These are phyloP conservation scores for Prunus armeniaca DNA, from an alignment of 306 rosid species.

Conservation along the genomic window DNA sequence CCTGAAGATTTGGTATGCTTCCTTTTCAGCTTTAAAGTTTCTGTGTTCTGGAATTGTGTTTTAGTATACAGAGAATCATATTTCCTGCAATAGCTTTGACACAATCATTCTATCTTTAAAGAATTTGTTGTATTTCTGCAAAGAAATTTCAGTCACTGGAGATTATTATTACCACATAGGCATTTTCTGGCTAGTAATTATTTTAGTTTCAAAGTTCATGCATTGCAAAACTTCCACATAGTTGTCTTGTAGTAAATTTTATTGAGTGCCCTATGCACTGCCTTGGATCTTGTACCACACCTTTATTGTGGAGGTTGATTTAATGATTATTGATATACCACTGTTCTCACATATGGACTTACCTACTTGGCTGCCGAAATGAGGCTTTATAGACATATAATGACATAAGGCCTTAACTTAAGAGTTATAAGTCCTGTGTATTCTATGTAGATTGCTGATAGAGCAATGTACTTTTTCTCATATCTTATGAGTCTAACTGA, in stretches of 20 bases:
- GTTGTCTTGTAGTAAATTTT: background rate
- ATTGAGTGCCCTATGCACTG: background rate
- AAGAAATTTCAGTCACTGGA: background rate
- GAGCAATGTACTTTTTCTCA: too few relatives aligned
- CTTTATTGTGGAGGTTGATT: background rate
- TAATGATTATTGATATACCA: background rate
- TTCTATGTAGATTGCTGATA: too few relatives aligned
- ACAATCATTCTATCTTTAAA: background rate
- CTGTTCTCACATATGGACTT: too few relatives aligned
- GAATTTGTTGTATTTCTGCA: background rate
- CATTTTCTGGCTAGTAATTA: background rate
- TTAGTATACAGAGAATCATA: background rate
- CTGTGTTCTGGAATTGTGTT: background rate
- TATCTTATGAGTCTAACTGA: too few relatives aligned
- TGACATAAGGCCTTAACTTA: too few relatives aligned
- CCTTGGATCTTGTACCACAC: background rate
- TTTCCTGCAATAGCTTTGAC: background rate
- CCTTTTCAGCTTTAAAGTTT: slow-evolving; percentile 17
- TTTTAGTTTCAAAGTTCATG: background rate
- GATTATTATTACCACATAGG: background rate
- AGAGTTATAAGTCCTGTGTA: too few relatives aligned
- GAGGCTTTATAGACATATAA: too few relatives aligned
- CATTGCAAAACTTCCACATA: background rate
- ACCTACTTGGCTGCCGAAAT: too few relatives aligned
- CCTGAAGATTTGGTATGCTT: slow-evolving; percentile 76